Evolutionary conservation across 2,329 filamentous ascomycete genomes (phyloP).

Genomic region (Colletotrichum incanum): DNA sequence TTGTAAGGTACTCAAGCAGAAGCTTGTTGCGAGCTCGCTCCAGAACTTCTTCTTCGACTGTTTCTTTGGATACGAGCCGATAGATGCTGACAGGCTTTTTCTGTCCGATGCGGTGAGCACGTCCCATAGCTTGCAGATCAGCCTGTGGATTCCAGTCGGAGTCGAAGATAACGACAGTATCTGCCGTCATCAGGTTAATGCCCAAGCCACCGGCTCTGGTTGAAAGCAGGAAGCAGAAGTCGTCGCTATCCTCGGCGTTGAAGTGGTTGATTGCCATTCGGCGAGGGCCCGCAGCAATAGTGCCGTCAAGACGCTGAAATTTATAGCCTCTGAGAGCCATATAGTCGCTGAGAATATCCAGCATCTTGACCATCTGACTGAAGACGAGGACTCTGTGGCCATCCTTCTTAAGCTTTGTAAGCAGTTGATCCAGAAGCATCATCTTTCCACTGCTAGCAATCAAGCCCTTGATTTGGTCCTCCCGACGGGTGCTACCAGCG

Average conservation of each 20-base stretch:
- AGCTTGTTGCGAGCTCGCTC: conserved; percentile 98
- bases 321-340: conserved; percentile 93
- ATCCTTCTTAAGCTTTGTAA: conserved; percentile 93
- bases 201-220: conserved; percentile 97
- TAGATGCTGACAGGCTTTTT: conserved; percentile 97
- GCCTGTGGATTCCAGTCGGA: conserved; percentile 99
- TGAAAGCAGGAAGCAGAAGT: conserved; percentile 96
- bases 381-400: conserved; percentile 97
- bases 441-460: conserved; percentile 99
- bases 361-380: conserved; percentile 99
- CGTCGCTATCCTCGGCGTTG: conserved; percentile 95
- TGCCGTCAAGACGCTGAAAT: conserved; percentile 95
- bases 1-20: conserved; percentile 96
- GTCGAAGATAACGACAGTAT: conserved; percentile 97
- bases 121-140: conserved; percentile 97
- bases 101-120: conserved; percentile 97
- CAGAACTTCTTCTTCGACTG: conserved; percentile 96
- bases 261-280: conserved; percentile 98
- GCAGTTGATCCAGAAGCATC: conserved; percentile 97
- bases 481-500: conserved; percentile 83
- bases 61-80: conserved; percentile 96
- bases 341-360: conserved; percentile 96
- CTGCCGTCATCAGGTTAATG: conserved; percentile 98
- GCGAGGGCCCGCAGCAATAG: conserved; percentile 88
- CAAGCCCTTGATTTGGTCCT: conserved; percentile 92